Evolutionary conservation across 768 basidiomycete genomes (phyloP).

Genomic region (Kwoniella botswanensis): DNA sequence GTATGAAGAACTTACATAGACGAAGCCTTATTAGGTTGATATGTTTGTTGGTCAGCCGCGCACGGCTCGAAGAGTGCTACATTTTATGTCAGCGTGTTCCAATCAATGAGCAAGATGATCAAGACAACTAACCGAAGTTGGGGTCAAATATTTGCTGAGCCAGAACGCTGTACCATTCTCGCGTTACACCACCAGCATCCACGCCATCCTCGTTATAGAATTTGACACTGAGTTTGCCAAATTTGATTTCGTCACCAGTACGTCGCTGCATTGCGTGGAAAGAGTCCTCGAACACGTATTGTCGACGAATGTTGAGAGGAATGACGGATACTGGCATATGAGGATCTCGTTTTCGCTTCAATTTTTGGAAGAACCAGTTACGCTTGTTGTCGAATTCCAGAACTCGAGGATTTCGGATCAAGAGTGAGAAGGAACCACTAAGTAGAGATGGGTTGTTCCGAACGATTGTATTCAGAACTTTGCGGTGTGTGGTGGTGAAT

Average conservation of each 20-base stretch:
- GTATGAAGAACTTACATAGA: slow-evolving; percentile 26
- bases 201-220: slow-evolving; percentile 98
- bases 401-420: slow-evolving; percentile 93
- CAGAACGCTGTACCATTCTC: slow-evolving; percentile 98
- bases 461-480: slow-evolving; percentile 94
- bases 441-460: slow-evolving; percentile 97
- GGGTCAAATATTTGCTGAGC: slow-evolving; percentile 99
- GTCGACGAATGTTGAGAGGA: slow-evolving; percentile 52
- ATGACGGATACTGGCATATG: slow-evolving; percentile 29
- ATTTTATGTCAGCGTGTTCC: slow-evolving; percentile 13
- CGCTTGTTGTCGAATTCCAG: slow-evolving; percentile 99
- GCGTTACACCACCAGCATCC: slow-evolving; percentile 95
- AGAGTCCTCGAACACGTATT: slow-evolving; percentile 95
- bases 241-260: slow-evolving; percentile 94
- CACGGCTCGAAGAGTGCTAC: slow-evolving; percentile 93
- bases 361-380: slow-evolving; percentile 63
- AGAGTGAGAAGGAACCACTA: slow-evolving; percentile 95
- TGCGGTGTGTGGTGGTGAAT: slow-evolving; percentile 91
- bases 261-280: slow-evolving; percentile 89
- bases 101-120: neutral
- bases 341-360: slow-evolving; percentile 46
- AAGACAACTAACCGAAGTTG: slow-evolving; percentile 67
- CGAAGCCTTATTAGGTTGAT: slow-evolving; percentile 71
- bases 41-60: slow-evolving; percentile 90
- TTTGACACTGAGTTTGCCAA: slow-evolving; percentile 93